Evolutionary conservation across 2,329 filamentous ascomycete species (phyloP).

Genomic region (Pyricularia sp.): DNA sequence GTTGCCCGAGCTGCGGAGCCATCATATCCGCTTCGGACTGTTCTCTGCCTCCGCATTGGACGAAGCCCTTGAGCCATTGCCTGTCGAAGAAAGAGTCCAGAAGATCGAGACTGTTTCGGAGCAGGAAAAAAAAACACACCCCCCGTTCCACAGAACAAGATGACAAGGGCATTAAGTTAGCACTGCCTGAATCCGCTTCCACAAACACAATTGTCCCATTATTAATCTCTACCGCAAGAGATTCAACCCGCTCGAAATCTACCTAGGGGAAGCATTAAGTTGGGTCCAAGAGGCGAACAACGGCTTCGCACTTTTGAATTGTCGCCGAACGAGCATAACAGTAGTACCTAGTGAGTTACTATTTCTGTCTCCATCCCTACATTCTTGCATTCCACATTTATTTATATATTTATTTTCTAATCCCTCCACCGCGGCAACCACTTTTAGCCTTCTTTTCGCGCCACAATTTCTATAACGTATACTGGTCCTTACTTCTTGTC

Average conservation of each 20-base stretch:
- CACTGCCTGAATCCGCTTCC: background rate
- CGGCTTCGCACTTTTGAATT: background rate
- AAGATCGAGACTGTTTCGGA: background rate
- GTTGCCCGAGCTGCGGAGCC: background rate
- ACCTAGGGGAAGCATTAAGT: no score
- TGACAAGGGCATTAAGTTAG: background rate
- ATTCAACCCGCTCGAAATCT: background rate
- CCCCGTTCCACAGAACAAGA: background rate
- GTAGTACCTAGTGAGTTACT: background rate
- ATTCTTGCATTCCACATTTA: background rate
- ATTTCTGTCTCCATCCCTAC: background rate
- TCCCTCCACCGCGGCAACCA: background rate
- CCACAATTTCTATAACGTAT: background rate
- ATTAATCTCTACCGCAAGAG: background rate
- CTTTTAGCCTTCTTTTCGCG: background rate
- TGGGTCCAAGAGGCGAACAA: slow-evolving; percentile 1
- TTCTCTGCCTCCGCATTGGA: slow-evolving; percentile 1
- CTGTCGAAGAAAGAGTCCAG: background rate
- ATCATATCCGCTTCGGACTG: background rate
- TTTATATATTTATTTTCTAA: background rate
- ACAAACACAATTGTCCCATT: background rate
- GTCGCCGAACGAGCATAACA: background rate
- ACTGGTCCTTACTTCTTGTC: background rate
- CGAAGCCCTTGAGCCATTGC: background rate
- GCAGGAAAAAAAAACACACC: background rate